Evolutionary conservation across 768 basidiomycete genomes (phyloP).

Genomic region (Russula vinacea): DNA sequence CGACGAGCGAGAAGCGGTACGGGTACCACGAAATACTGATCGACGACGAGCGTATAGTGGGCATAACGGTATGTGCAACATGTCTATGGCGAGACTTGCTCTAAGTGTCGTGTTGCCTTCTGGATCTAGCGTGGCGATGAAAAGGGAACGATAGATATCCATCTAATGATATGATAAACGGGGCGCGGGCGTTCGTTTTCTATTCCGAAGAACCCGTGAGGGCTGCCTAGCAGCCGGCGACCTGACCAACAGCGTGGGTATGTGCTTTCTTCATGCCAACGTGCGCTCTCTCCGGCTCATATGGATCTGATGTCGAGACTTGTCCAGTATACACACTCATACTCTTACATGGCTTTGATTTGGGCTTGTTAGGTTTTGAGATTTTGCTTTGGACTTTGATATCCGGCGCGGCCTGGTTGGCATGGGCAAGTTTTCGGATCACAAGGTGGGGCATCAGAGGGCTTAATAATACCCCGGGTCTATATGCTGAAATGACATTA

Average conservation of each 20-base stretch:
- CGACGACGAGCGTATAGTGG: conserved; percentile 25
- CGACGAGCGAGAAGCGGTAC: conserved; percentile 26
- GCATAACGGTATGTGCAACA: conserved; percentile 22
- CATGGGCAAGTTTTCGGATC: neutral
- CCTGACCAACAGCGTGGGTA: neutral
- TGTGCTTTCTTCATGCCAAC: neutral
- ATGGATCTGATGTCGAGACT: neutral
- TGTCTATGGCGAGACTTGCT: neutral
- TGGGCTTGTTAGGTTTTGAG: conserved; percentile 10
- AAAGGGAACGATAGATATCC: conserved; percentile 17
- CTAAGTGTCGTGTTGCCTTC: neutral
- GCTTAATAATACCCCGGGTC: neutral
- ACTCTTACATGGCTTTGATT: conserved; percentile 1
- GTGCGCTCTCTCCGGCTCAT: too few relatives aligned
- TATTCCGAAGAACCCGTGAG: conserved; percentile 9
- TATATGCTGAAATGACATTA: neutral
- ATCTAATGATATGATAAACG: conserved; percentile 15
- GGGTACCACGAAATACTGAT: conserved; percentile 25
- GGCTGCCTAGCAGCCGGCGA: conserved; percentile 4
- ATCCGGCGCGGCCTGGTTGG: neutral
- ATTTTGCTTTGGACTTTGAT: conserved; percentile 10
- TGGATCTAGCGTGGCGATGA: conserved; percentile 19
- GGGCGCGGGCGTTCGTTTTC: conserved; percentile 1
- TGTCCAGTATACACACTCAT: neutral
- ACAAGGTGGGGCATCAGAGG: neutral